These are phyloP conservation scores for Mucor irregularis DNA, from an alignment of 371 early-diverging fungal species.

Conservation along the genomic window DNA sequence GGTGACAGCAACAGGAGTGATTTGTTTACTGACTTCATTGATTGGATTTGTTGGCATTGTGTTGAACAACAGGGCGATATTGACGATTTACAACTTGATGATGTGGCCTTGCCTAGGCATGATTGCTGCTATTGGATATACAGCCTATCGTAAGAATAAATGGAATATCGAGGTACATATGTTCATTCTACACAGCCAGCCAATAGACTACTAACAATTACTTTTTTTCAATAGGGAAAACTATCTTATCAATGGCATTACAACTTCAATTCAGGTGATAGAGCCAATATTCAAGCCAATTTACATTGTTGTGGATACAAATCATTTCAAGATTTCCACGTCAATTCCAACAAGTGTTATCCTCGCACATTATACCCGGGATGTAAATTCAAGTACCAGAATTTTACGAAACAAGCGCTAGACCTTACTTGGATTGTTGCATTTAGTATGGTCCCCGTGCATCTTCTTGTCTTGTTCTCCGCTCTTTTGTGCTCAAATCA, in stretches of 20 bases:
- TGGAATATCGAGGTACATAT: conserved; percentile 35
- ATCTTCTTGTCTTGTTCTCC: conserved; percentile 47
- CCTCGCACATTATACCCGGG: conserved; percentile 54
- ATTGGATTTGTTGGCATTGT: conserved; percentile 56
- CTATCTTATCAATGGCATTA: conserved; percentile 55
- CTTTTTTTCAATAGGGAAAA: conserved; percentile 23
- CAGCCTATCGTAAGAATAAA: conserved; percentile 44
- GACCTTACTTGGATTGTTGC: conserved; percentile 46
- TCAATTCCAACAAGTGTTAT: conserved; percentile 55
- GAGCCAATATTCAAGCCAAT: conserved; percentile 42
- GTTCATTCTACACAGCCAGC: neutral
- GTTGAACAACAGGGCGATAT: conserved; percentile 44
- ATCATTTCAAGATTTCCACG: conserved; percentile 49
- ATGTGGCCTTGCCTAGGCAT: conserved; percentile 57
- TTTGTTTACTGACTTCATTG: conserved; percentile 47
- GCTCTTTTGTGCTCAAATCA: conserved; percentile 58
- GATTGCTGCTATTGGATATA: conserved; percentile 56
- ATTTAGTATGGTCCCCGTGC: conserved; percentile 46
- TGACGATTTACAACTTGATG: conserved; percentile 49
- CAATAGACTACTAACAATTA: neutral
- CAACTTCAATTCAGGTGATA: conserved; percentile 26
- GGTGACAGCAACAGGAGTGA: conserved; percentile 40
- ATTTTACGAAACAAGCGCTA: conserved; percentile 40
- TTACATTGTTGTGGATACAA: conserved; percentile 62
- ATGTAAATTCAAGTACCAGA: conserved; percentile 49